These are phyloP conservation scores for Trichosporon ovoides DNA, from an alignment of 1,284 basidiomycete genomes.

Conservation along the genomic window DNA sequence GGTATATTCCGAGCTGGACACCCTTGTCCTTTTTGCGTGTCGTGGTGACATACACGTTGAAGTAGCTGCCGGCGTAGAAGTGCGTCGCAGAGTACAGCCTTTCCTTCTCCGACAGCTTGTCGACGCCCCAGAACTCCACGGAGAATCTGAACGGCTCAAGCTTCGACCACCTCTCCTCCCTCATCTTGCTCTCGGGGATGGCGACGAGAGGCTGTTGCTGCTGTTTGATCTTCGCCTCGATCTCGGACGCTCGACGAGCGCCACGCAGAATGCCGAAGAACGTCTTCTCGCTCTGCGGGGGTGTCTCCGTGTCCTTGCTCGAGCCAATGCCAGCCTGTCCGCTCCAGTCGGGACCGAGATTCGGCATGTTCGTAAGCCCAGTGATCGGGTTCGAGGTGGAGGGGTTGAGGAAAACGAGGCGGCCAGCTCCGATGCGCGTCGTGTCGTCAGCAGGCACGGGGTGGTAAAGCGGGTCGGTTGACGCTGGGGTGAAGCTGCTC, in stretches of 20 bases:
- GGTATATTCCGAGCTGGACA: conserved; percentile 79
- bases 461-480: conserved; percentile 53
- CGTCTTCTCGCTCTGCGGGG: conserved; percentile 42
- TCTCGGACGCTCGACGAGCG: conserved; percentile 33
- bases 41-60: conserved; percentile 63
- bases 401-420: conserved; percentile 51
- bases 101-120: conserved; percentile 73
- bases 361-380: conserved; percentile 33
- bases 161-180: conserved; percentile 40
- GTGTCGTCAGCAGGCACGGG: conserved; percentile 72
- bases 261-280: conserved; percentile 48
- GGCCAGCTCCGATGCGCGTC: conserved; percentile 68
- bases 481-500: conserved; percentile 4
- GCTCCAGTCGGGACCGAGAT: conserved; percentile 36
- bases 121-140: conserved; percentile 86
- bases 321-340: conserved; percentile 35
- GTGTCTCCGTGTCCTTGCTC: conserved; percentile 12
- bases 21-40: conserved; percentile 62
- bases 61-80: conserved; percentile 49
- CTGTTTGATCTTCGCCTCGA: conserved; percentile 28
- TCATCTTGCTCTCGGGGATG: conserved; percentile 15
- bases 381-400: conserved; percentile 4
- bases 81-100: conserved; percentile 54
- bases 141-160: conserved; percentile 65
- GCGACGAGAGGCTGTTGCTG: conserved; percentile 17